Evolutionary conservation across 2,329 filamentous ascomycete species (phyloP), one percentile per base, ranked within the genome.

Genomic region (Pseudodiploospora longispora): DNA sequence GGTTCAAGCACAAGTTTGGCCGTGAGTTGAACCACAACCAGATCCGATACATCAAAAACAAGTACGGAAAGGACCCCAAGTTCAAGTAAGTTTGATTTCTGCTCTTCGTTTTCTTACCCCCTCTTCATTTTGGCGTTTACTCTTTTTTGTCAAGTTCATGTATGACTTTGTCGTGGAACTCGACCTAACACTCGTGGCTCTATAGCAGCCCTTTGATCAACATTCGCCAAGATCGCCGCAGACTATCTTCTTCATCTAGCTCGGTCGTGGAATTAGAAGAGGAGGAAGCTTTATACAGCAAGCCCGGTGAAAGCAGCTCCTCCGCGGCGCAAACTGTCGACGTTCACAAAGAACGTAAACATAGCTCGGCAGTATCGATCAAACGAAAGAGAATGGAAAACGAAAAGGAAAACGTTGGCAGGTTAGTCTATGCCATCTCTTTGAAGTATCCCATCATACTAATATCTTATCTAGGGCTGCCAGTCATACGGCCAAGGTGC

Each of bases 41-140:
- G 48, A 55, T 69, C 7, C 59, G 63, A 7, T 69, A 69, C 42
- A 47, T 68, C 6, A 65, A 63, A 47, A 63, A 61, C 48, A 66
- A 68, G 47, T 69, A 69, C 36, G 65, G 66, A 0, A 60, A 56
- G 33, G 64, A 68, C 33, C 62, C 66, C 0, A 55, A 59, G 6
- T 68, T 61, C 43, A 60, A 61, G 67, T 68, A 56, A 44, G 64
- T 54, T 10, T 38, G 6, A 4, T 29, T 8, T 9, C 40, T 10
- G 9, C 36, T 36, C 39, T 30, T 19, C 19, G 2, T 19, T 19
- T 19, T 19, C 19, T 3, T 19, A 19, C n/a, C 6, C 1, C 19
- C 19, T 8, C 7, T 27, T 10, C 27, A 6, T 10, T 28, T 36
- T 10, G 30, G 19, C 28, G 10, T 4, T 6, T 3, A 10, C 27